Percentiles rank a stretch among this genome's conserved stretches.
These are phyloP conservation scores for Aspergillus fructus DNA, from an alignment of 2,329 filamentous ascomycete genomes.

Conservation along the genomic window DNA sequence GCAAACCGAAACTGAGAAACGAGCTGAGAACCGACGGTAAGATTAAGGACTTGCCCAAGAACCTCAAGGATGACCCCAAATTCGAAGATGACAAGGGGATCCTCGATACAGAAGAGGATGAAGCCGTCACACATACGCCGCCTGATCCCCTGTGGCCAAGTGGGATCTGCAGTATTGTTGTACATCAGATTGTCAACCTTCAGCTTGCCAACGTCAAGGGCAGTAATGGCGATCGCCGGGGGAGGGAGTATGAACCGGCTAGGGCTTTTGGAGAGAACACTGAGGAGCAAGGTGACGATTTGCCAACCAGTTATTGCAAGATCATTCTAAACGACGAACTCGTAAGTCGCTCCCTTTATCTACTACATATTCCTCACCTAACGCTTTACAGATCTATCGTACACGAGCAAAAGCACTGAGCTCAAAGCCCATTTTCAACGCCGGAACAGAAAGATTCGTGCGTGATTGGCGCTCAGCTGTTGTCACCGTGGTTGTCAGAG, in stretches of 20 bases:
- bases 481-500: slow-evolving; percentile 83
- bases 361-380: neutral
- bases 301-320: slow-evolving; percentile 92
- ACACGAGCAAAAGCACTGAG: slow-evolving; percentile 93
- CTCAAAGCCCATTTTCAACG: slow-evolving; percentile 95
- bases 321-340: slow-evolving; percentile 86
- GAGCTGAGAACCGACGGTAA: slow-evolving; percentile 85
- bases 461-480: slow-evolving; percentile 90
- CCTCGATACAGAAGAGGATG: slow-evolving; percentile 70
- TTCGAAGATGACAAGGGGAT: slow-evolving; percentile 86
- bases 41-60: slow-evolving; percentile 71
- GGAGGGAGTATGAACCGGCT: slow-evolving; percentile 84
- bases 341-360: slow-evolving; percentile 38
- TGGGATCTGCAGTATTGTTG: slow-evolving; percentile 78
- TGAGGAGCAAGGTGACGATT: slow-evolving; percentile 74
- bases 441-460: slow-evolving; percentile 88
- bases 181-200: slow-evolving; percentile 94
- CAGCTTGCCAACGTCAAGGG: slow-evolving; percentile 91
- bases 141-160: slow-evolving; percentile 96
- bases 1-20: slow-evolving; percentile 82
- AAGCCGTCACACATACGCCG: slow-evolving; percentile 84
- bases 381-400: slow-evolving; percentile 65
- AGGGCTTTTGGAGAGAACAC: slow-evolving; percentile 80
- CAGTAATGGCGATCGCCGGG: slow-evolving; percentile 75
- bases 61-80: slow-evolving; percentile 70